A percentile compares a stretch with the other conserved stretches of the same genome.
These are phyloP conservation scores for Sporothrix variecibatus DNA, from an alignment of 2,329 filamentous ascomycete genomes.

Conservation along the genomic window DNA sequence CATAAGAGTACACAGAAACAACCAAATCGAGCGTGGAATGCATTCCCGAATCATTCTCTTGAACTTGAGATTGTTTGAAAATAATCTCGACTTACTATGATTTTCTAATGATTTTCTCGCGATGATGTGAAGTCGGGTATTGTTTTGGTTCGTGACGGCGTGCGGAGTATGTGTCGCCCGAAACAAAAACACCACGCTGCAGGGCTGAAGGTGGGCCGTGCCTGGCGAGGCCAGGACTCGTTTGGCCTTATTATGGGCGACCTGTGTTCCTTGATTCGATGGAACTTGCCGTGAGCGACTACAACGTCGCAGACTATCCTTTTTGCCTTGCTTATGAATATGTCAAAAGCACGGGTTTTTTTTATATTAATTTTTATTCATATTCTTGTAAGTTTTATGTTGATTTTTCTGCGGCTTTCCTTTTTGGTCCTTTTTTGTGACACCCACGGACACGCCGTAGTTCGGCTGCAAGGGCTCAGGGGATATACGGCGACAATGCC, in stretches of 20 bases:
- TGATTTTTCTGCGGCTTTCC: background rate
- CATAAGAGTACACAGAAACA: background rate
- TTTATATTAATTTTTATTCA: background rate
- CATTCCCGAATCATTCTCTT: too few species aligned
- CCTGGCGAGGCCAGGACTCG: background rate
- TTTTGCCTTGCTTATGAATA: background rate
- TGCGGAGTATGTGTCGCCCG: slow-evolving; percentile 7
- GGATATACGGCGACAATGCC: background rate
- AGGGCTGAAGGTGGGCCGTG: background rate
- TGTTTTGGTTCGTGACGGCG: background rate
- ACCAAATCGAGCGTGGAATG: background rate
- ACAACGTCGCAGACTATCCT: background rate
- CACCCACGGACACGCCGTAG: background rate
- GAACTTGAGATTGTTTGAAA: too few species aligned
- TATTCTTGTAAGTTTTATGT: background rate
- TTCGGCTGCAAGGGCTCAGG: background rate
- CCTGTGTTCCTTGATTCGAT: background rate
- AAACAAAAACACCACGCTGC: background rate
- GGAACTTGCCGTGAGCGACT: background rate
- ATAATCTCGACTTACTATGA: too few species aligned
- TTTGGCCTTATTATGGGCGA: background rate
- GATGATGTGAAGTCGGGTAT: background rate
- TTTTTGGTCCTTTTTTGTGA: background rate
- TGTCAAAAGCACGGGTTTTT: background rate
- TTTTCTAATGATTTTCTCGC: background rate